Evolutionary conservation across 2,329 filamentous ascomycete species (phyloP), one percentile per base, ranked within the genome.

Genomic region (Pseudogymnoascus sp.): DNA sequence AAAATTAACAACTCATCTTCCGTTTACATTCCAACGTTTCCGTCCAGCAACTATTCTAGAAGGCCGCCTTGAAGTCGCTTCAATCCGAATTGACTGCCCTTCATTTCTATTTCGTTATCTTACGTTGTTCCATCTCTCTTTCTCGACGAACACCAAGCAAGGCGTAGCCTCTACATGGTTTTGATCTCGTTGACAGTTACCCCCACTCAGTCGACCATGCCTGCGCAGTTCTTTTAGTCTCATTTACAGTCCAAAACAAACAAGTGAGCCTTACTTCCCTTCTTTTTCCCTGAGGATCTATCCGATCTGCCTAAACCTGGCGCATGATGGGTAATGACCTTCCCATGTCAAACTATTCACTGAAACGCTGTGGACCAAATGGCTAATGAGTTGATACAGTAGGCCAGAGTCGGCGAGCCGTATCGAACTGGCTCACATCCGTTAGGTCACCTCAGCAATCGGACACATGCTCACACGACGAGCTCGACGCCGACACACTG

Each of bases 401-500:
- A 56, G 50, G 50, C 50, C 50, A 56, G 50, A 56, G n/a, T 35
- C 28, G 50, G n/a, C 50, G 16, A 56, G 50, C 50, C 28, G 50
- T 56, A 56, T 56, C 50, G 28, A 56, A 56, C n/a, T 56, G 50
- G 50, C 50, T 56, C 50, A 56, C n/a, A 33, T 56, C 50, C 11
- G 16, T 56, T 33, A 35, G 16, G 14, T 33, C 28, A 19, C 28
- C 50, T 35, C 28, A 33, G 28, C n/a, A 33, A 56, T 33, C 50
- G 16, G 50, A 56, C 50, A 56, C 28, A 56, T 56, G 50, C 50
- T 33, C 50, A 56, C 16, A 56, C 50, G 12, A 56, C 28, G 50
- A 35, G 5, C 31, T 35, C 28, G 19, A 10, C 28, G 22, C n/a
- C 50, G 28, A 56, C 28, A 6, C 59, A 60, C 22, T 26, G 75